Base-by-base conservation (phyloP, 139 green algal species). In the Coelastrella sp. region DNA sequence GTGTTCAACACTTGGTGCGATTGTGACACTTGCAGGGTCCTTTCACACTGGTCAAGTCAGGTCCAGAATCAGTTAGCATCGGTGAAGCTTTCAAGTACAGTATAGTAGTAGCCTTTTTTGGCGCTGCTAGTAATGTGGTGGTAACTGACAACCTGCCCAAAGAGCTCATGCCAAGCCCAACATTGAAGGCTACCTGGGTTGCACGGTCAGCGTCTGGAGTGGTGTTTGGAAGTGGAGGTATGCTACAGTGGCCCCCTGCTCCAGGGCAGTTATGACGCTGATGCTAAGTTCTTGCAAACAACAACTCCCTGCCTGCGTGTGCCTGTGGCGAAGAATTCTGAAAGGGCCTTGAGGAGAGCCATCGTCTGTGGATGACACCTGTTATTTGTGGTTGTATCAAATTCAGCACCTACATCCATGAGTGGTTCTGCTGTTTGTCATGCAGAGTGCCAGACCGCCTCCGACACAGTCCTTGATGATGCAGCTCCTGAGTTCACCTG, bases 41-140 rank as follows among this genome's bases (percentile, higher is more conserved):
- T 0, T 74, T 74, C 15, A 74, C 32, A 30, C 21, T 74, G 21
- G 40, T 37, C 32, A 74, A 74, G 64, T 48, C 64, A 8, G 64
- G 64, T 3, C 64, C 64, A 2, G 9, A 37, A 25, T 30, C 64
- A n/a, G 64, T 74, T 2, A 43, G 30, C 21, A 32, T 38, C 2
- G 64, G 64, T 25, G 64, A 74, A 38, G 64, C 64, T 3, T 74
- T 74, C 25, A 38, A 74, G 5, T 74, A 74, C 64, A 74, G 43
- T 17, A 2, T 74, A 32, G 27, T 74, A 48, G 64, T 74, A 32
- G 40, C 64, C 9, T 74, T 74, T 38, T 51, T 74, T 74, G 64
- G 64, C 13, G 64, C 64, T 8, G 37, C 64, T 2, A 74, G 32
- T 50, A 32, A 32, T 8, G 64, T 74, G 64, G 64, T 74, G 9